These are phyloP conservation scores for Primulina tabacum DNA, from an alignment of 257 asterid species.

Conservation along the genomic window DNA sequence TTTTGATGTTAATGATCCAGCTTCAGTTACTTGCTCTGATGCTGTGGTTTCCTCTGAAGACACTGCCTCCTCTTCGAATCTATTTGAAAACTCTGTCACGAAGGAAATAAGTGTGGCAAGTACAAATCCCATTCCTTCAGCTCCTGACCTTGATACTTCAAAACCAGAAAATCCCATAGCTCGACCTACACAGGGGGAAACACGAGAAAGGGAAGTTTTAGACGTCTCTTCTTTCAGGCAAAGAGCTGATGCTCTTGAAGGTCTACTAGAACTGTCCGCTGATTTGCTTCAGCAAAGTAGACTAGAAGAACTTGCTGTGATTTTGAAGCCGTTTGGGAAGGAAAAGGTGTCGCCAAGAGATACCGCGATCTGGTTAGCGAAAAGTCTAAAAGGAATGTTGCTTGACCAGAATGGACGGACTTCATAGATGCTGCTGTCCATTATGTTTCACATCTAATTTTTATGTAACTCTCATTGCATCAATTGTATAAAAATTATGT, in stretches of 20 bases:
- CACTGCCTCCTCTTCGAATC: constrained; percentile 30
- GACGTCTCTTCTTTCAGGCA: constrained; percentile 80
- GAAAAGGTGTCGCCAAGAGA: constrained; percentile 97
- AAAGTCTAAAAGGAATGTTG: constrained; percentile 92
- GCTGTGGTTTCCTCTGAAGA: constrained; percentile 30
- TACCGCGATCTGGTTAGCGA: constrained; percentile 97
- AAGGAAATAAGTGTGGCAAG: constrained; percentile 49
- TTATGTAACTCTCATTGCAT: constrained; percentile 17
- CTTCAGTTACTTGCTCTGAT: constrained; percentile 31
- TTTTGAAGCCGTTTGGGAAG: constrained; percentile 89
- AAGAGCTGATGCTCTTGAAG: constrained; percentile 98
- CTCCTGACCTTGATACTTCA: constrained; percentile 30
- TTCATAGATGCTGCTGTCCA: constrained; percentile 33
- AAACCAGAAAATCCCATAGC: constrained; percentile 34
- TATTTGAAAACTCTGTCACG: constrained; percentile 33
- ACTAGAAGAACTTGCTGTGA: constrained; percentile 82
- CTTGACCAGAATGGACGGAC: constrained; percentile 68
- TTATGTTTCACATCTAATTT: constrained; percentile 1
- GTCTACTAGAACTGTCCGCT: constrained; percentile 87
- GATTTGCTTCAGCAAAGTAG: constrained; percentile 86
- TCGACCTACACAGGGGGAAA: constrained; percentile 39
- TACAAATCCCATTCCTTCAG: constrained; percentile 24
- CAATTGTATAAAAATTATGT: constrained; percentile 22
- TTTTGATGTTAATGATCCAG: constrained; percentile 35
- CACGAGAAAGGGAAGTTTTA: constrained; percentile 58